A percentile compares a stretch with the other conserved stretches of the same genome.
Evolutionary conservation across 805 yeast genomes (phyloP).

Genomic region (Wickerhamomyces xylosicus): DNA sequence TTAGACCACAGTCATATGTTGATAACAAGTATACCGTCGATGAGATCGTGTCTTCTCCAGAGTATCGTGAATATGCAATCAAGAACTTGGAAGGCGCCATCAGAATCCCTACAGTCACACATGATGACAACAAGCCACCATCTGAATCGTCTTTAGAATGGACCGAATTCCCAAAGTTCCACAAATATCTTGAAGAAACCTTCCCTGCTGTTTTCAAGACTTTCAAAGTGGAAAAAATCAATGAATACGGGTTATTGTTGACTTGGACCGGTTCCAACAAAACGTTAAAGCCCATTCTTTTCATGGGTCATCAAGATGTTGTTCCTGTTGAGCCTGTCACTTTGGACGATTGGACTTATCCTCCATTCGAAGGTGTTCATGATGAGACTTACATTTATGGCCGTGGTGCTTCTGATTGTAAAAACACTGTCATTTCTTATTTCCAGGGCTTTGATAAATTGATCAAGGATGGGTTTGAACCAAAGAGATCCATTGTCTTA

Average conservation of each 20-base stretch:
- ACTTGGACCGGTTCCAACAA: constrained; percentile 51
- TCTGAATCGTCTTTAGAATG: constrained; percentile 23
- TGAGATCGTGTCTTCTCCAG: constrained; percentile 6
- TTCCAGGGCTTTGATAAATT: constrained; percentile 52
- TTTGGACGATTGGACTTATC: constrained; percentile 47
- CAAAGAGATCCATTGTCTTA: constrained; percentile 47
- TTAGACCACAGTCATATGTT: constrained; percentile 8
- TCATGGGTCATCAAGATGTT: constrained; percentile 77
- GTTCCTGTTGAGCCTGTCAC: constrained; percentile 69
- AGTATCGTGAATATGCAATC: constrained; percentile 5
- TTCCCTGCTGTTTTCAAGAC: constrained; percentile 45
- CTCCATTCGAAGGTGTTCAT: constrained; percentile 56
- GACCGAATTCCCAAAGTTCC: constrained; percentile 27
- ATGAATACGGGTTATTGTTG: constrained; percentile 52
- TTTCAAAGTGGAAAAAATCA: constrained; percentile 46
- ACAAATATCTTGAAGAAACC: constrained; percentile 37
- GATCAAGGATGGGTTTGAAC: constrained; percentile 35
- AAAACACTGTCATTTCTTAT: constrained; percentile 52
- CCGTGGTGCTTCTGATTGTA: constrained; percentile 68
- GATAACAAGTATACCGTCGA: constrained; percentile 6
- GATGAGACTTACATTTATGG: constrained; percentile 63
- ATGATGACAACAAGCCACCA: constrained; percentile 36
- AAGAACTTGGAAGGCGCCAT: constrained; percentile 42
- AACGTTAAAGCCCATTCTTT: constrained; percentile 49
- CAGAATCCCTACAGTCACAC: constrained; percentile 52